These are phyloP conservation scores for Tricholoma sp. DNA, from an alignment of 768 basidiomycete species.

Conservation along the genomic window DNA sequence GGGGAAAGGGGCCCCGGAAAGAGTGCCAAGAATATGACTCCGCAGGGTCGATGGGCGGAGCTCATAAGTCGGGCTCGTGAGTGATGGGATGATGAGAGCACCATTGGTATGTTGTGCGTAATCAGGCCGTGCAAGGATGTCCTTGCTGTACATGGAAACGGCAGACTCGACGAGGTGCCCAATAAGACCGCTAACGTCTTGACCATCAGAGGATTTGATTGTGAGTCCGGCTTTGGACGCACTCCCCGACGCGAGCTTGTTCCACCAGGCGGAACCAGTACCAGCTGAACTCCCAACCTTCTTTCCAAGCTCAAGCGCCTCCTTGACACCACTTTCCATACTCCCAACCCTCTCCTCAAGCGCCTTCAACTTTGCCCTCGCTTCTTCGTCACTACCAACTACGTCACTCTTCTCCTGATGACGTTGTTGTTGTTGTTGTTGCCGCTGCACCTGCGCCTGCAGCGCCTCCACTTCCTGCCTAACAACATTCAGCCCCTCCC, in stretches of 20 bases:
- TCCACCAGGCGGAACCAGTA: conserved; percentile 64
- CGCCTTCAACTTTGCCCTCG: conserved; percentile 43
- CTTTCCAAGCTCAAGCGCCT: conserved; percentile 66
- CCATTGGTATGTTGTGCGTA: conserved; percentile 84
- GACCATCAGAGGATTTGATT: conserved; percentile 72
- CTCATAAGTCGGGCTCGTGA: conserved; percentile 79
- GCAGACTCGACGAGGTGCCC: conserved; percentile 72
- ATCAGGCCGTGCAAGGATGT: conserved; percentile 76
- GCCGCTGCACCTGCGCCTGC: conserved; percentile 34
- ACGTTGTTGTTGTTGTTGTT: conserved; percentile 16
- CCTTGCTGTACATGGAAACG: conserved; percentile 62
- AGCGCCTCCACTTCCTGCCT: conserved; percentile 53
- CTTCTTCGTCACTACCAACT: conserved; percentile 48
- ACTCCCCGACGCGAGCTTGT: conserved; percentile 49
- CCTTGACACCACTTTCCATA: conserved; percentile 62
- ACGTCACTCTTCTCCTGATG: conserved; percentile 6
- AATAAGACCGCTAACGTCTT: conserved; percentile 66
- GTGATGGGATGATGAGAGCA: conserved; percentile 70
- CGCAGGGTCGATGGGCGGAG: conserved; percentile 48
- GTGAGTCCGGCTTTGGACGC: conserved; percentile 39
- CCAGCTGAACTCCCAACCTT: conserved; percentile 26
- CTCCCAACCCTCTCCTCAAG: conserved; percentile 60
- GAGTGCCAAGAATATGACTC: conserved; percentile 43
- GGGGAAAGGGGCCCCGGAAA: conserved; percentile 58
- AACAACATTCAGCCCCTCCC: conserved; percentile 41